phyloP scores from a whole-genome alignment of 192 early-diverging fungal genomes.

The Mortierella claussenii region DNA sequence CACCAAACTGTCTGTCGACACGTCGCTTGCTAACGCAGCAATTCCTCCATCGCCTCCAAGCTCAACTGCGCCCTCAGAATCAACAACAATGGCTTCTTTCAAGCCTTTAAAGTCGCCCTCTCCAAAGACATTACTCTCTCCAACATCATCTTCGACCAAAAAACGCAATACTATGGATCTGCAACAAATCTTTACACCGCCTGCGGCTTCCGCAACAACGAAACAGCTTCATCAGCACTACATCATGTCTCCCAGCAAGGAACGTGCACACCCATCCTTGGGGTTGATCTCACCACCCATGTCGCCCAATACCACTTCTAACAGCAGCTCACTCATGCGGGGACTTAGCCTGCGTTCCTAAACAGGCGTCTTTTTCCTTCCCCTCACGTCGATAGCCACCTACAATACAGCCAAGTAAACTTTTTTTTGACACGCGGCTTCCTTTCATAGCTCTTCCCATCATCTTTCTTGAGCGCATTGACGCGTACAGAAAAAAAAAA shows the following conservation, averaged over 20 bases:
- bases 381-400: too few species aligned
- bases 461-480: too few species aligned
- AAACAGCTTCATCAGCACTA: constrained; percentile 23
- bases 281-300: constrained; percentile 31
- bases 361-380: too few species aligned
- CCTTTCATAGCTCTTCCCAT: too few species aligned
- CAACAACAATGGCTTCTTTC: background rate
- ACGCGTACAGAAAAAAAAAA: too few species aligned
- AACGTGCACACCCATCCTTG: constrained; percentile 32
- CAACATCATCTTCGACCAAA: constrained; percentile 37
- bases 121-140: constrained; percentile 32
- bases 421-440: too few species aligned
- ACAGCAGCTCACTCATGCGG: constrained; percentile 13
- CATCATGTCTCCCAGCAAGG: constrained; percentile 10
- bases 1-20: constrained; percentile 14
- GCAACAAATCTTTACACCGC: constrained; percentile 37
- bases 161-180: constrained; percentile 27
- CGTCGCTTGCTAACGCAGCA: constrained; percentile 1
- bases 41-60: background rate
- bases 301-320: constrained; percentile 14
- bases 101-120: constrained; percentile 2
- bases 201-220: background rate
- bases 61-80: background rate
- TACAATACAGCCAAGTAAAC: too few species aligned
- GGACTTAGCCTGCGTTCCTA: constrained; percentile 33